Percentiles rank a stretch among this genome's conserved stretches.
Evolutionary conservation across 352 stramenopile genomes (phyloP).

Genomic region (Phytopythium sindhum): DNA sequence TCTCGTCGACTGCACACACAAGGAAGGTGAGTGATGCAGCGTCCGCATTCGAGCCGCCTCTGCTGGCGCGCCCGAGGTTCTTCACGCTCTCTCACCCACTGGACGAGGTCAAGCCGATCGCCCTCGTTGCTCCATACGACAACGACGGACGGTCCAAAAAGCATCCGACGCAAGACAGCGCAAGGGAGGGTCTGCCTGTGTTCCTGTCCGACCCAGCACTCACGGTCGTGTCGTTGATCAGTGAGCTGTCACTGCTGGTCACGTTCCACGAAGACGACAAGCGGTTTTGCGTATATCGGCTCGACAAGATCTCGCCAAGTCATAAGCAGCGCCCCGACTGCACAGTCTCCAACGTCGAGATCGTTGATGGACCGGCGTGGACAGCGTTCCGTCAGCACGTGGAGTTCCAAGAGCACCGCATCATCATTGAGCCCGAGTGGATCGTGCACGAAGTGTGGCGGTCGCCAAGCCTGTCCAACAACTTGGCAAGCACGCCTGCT

Average conservation of each 20-base stretch:
- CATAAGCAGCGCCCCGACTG: neutral
- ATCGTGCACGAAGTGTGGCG: slow-evolving; percentile 10
- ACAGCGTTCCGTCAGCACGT: slow-evolving; percentile 25
- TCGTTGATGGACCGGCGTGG: slow-evolving; percentile 44
- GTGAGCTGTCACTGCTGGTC: slow-evolving; percentile 34
- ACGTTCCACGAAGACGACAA: slow-evolving; percentile 45
- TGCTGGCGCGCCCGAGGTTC: slow-evolving; percentile 38
- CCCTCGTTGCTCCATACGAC: slow-evolving; percentile 9
- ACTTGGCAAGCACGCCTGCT: neutral
- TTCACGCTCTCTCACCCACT: slow-evolving; percentile 76
- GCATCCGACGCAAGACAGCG: neutral
- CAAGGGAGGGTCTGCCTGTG: too few species aligned
- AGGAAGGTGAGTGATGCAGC: slow-evolving; percentile 1
- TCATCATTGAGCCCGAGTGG: slow-evolving; percentile 49
- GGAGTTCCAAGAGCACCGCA: slow-evolving; percentile 24
- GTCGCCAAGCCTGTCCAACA: neutral
- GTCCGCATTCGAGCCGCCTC: slow-evolving; percentile 8
- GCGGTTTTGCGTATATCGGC: slow-evolving; percentile 48
- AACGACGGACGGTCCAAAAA: neutral
- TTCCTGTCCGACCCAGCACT: slow-evolving; percentile 58
- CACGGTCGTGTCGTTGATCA: slow-evolving; percentile 39
- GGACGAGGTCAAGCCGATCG: slow-evolving; percentile 73
- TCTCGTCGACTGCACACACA: neutral
- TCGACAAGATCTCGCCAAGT: slow-evolving; percentile 15
- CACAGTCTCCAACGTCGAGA: slow-evolving; percentile 15